Percentiles rank a stretch among this genome's conserved stretches.
phyloP scores from a whole-genome alignment of 202 grass and related monocot genomes.

The Setaria italica region DNA sequence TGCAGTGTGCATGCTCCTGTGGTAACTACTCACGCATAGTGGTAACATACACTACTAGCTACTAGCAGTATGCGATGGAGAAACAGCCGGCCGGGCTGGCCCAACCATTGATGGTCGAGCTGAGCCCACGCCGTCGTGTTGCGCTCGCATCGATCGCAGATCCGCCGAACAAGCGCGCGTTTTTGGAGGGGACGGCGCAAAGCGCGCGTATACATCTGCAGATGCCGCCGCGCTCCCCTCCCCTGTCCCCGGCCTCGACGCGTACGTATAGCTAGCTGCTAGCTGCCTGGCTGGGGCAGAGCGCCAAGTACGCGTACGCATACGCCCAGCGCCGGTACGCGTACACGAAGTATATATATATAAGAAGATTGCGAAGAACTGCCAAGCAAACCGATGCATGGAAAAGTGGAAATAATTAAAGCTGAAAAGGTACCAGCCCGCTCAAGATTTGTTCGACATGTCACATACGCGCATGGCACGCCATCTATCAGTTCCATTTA shows the following conservation, averaged over 20 bases:
- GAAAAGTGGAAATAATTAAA: neutral
- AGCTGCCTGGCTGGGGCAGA: neutral
- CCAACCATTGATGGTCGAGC: conserved; percentile 46
- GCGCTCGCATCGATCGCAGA: conserved; percentile 45
- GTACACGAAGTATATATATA: neutral
- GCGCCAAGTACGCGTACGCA: conserved; percentile 2
- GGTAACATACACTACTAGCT: no score
- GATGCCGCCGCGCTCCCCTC: neutral
- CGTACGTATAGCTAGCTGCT: neutral
- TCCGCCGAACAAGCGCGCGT: conserved; percentile 45
- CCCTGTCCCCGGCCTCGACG: neutral
- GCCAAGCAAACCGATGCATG: neutral
- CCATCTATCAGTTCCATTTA: conserved; percentile 8
- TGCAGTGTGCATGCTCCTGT: no score
- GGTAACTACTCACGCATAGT: no score
- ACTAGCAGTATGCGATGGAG: no score
- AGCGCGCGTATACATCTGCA: conserved; percentile 23
- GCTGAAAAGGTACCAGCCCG: neutral
- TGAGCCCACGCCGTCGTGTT: conserved; percentile 41
- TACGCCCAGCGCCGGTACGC: neutral
- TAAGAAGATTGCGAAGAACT: neutral
- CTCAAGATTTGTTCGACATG: neutral
- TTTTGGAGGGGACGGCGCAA: conserved; percentile 41
- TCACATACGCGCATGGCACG: neutral
- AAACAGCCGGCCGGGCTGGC: neutral